These are phyloP conservation scores for Galerina sulciceps DNA, from an alignment of 768 basidiomycete species.

Conservation along the genomic window DNA sequence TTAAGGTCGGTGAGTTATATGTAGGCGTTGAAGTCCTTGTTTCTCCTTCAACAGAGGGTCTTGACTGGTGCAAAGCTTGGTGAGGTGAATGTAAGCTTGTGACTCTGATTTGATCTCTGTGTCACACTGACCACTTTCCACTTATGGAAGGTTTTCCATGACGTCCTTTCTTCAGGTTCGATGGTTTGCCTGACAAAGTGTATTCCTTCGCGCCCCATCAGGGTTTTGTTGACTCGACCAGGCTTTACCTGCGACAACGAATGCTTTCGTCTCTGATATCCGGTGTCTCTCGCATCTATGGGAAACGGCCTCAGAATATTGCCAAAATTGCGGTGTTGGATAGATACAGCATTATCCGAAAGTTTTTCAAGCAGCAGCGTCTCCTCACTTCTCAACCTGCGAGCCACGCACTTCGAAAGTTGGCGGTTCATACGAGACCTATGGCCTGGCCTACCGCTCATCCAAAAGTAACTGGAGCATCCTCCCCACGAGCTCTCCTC, in stretches of 20 bases:
- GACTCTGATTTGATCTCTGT: neutral
- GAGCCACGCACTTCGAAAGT: neutral
- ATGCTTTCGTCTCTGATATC: conserved; percentile 8
- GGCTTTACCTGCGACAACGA: neutral
- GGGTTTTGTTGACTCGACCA: neutral
- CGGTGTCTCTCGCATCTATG: conserved; percentile 6
- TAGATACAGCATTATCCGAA: conserved; percentile 62
- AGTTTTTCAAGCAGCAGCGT: conserved; percentile 54
- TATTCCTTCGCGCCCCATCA: neutral
- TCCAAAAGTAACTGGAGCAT: neutral
- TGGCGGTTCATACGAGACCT: neutral
- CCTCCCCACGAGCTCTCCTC: conserved; percentile 6
- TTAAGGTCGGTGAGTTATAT: too few species aligned
- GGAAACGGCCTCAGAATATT: conserved; percentile 5
- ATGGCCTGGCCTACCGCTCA: neutral
- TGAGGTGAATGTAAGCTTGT: neutral
- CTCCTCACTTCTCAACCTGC: conserved; percentile 16
- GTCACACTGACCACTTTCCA: neutral
- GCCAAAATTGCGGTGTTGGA: conserved; percentile 36
- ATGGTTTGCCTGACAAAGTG: too few species aligned
- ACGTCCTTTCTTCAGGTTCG: neutral
- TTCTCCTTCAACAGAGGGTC: too few species aligned
- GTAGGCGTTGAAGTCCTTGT: too few species aligned
- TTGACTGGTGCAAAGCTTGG: too few species aligned
- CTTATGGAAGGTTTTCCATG: conserved; percentile 3